Conservation (phyloP, 176 grass and related monocot species). For the Zea luxurians region DNA sequence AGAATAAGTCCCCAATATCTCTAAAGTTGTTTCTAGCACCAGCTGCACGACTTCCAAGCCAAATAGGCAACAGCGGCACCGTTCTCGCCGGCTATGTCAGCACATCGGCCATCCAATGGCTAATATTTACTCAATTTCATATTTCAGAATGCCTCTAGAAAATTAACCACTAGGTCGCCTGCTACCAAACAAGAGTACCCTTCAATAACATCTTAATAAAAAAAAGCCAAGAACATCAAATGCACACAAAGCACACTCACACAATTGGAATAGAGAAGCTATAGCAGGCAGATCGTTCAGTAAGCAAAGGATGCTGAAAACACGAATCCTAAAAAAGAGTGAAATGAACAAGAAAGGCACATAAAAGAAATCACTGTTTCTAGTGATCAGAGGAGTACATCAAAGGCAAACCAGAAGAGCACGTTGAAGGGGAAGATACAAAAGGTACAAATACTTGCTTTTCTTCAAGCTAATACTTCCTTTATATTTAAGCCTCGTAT, state of each 20-base stretch:
- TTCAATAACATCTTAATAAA: too few species aligned
- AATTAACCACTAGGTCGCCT: too few species aligned
- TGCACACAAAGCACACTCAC: too few species aligned
- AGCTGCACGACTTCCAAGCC: background rate
- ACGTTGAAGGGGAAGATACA: conserved; percentile 75
- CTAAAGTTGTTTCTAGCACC: background rate
- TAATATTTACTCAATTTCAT: too few species aligned
- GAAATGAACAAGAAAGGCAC: conserved; percentile 55
- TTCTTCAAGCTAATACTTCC: background rate
- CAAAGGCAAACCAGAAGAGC: conserved; percentile 58
- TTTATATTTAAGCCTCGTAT: conserved; percentile 1
- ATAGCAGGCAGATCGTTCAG: too few species aligned
- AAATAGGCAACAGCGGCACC: background rate
- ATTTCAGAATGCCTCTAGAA: too few species aligned
- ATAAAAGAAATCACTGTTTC: conserved; percentile 51
- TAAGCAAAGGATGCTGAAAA: conserved; percentile 45
- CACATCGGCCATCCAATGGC: background rate
- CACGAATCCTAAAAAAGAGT: conserved; percentile 58
- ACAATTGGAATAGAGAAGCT: too few species aligned
- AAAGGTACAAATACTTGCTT: conserved; percentile 50
- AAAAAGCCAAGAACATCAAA: too few species aligned
- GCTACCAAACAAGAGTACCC: too few species aligned
- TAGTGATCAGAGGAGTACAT: conserved; percentile 49
- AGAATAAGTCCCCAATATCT: too few species aligned
- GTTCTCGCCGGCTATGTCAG: too few species aligned